Evolutionary conservation across 345 rosid genomes (phyloP).

Genomic region (Abelmoschus esculentus): DNA sequence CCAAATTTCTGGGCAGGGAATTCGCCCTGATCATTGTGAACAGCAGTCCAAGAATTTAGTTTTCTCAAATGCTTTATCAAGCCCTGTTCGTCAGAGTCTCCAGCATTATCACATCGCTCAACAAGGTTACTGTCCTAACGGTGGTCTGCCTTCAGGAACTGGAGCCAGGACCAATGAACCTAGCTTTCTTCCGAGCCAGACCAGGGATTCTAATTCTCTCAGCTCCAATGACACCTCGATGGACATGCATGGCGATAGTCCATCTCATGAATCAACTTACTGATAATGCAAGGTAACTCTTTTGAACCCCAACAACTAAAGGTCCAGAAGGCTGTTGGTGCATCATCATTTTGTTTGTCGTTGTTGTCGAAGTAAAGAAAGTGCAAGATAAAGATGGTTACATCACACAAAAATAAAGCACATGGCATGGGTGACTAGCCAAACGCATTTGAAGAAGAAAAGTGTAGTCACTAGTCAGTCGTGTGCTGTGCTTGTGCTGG

Average conservation of each 20-base stretch:
- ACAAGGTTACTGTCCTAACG: constrained; percentile 45
- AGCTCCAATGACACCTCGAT: constrained; percentile 74
- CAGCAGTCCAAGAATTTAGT: constrained; percentile 76
- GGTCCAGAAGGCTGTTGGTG: constrained; percentile 12
- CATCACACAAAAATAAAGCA: constrained; percentile 27
- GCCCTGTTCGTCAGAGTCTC: constrained; percentile 66
- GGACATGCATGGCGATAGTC: constrained; percentile 70
- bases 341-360: constrained; percentile 9
- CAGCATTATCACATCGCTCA: constrained; percentile 65
- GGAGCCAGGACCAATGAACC: constrained; percentile 35
- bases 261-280: constrained; percentile 18
- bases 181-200: constrained; percentile 40
- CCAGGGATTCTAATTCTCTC: constrained; percentile 53
- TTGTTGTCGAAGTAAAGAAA: background rate
- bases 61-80: constrained; percentile 81
- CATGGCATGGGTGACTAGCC: constrained; percentile 13
- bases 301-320: constrained; percentile 4
- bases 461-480: background rate
- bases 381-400: constrained; percentile 18
- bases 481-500: constrained; percentile 12
- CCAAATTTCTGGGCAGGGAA: constrained; percentile 36
- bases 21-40: constrained; percentile 53
- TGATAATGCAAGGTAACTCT: constrained; percentile 16
- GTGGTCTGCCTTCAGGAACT: constrained; percentile 33
- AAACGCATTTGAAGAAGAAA: constrained; percentile 18